These are phyloP conservation scores for Vaccinium myrtillus DNA, from an alignment of 148 eudicot genomes.

Conservation along the genomic window DNA sequence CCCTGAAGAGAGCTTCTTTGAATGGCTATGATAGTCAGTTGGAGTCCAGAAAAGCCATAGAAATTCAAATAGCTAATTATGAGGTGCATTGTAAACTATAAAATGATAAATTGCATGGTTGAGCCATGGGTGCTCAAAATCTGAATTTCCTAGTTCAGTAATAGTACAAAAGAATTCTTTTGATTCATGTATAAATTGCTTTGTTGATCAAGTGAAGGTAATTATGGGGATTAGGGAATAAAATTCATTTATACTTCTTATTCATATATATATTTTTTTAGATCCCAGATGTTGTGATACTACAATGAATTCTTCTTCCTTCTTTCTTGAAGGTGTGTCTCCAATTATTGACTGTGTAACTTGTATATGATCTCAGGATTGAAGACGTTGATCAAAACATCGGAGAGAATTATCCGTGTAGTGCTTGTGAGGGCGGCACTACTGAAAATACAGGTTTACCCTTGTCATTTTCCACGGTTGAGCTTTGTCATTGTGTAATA, in stretches of 20 bases:
- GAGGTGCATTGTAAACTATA: not conserved
- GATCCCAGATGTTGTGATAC: constrained; percentile 5
- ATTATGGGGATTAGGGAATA: not conserved
- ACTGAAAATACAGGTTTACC: constrained; percentile 22
- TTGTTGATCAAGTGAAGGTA: not conserved
- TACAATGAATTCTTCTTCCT: not conserved
- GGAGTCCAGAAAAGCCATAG: not conserved
- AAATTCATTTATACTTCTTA: not conserved
- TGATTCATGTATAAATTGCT: not conserved
- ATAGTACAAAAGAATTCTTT: not conserved
- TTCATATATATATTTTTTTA: not conserved
- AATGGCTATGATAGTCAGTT: not conserved
- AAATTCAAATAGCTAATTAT: not conserved
- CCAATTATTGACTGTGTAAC: not conserved
- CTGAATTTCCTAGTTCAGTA: not conserved
- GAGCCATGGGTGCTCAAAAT: not conserved
- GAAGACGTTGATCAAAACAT: constrained; percentile 15
- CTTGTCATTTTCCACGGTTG: constrained; percentile 1
- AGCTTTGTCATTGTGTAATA: not conserved
- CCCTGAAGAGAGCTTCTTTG: not conserved
- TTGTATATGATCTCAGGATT: constrained; percentile 22
- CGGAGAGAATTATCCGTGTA: constrained; percentile 15
- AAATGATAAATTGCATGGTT: not conserved
- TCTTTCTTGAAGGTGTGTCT: not conserved
- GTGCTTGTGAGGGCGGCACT: constrained; percentile 14